A percentile compares a stretch with the other conserved stretches of the same genome.
Conservation (phyloP, 78 protist species). For the Tieghemostelium lacteum region DNA sequence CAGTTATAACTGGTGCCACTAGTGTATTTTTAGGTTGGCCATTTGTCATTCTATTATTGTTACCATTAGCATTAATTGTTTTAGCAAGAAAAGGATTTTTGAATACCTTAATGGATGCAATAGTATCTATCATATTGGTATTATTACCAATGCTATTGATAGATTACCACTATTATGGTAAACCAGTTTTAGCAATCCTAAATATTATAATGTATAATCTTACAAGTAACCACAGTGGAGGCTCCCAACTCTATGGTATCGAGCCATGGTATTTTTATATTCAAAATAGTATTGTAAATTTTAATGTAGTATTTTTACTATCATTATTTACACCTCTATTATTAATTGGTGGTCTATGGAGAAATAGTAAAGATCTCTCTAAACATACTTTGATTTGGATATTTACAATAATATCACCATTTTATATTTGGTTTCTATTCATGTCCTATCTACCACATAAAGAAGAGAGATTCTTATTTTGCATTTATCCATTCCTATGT, state of each 20-base stretch:
- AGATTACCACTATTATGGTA: conserved; percentile 80
- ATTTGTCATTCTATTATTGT: conserved; percentile 64
- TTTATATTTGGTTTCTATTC: conserved; percentile 79
- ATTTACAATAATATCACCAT: conserved; percentile 20
- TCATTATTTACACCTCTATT: conserved; percentile 43
- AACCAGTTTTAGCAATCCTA: conserved; percentile 63
- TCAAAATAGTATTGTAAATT: conserved; percentile 81
- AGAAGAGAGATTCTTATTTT: conserved; percentile 90
- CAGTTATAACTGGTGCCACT: conserved; percentile 54
- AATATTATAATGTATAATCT: conserved; percentile 85
- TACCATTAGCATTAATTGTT: conserved; percentile 80
- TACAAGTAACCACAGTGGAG: conserved; percentile 25
- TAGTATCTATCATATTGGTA: neutral
- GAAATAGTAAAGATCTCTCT: conserved; percentile 4
- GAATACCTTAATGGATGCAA: conserved; percentile 23
- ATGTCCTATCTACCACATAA: conserved; percentile 87
- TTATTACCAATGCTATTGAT: conserved; percentile 66
- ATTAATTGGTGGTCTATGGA: neutral
- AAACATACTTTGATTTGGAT: neutral
- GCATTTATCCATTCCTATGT: conserved; percentile 80
- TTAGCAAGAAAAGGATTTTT: conserved; percentile 33
- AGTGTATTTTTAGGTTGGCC: conserved; percentile 90
- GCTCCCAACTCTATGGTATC: conserved; percentile 83
- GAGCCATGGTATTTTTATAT: conserved; percentile 83
- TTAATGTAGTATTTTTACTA: conserved; percentile 75